phyloP scores from a whole-genome alignment of 192 early-diverging fungal genomes.

The Cladochytrium replicatum region DNA sequence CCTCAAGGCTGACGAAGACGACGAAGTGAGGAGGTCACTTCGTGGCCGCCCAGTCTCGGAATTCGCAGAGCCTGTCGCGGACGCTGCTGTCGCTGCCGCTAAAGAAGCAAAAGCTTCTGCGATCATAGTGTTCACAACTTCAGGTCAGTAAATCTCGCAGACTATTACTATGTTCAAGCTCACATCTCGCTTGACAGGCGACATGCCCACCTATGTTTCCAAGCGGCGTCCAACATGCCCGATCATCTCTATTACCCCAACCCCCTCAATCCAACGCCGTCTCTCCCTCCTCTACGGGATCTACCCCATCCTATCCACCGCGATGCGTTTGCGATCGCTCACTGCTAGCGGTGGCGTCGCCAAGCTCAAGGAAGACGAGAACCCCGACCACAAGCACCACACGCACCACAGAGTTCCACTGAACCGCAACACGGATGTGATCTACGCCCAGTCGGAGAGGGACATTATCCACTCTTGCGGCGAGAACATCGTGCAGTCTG shows the following conservation, averaged over 20 bases:
- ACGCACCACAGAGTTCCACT: slow-evolving; percentile 2
- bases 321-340: slow-evolving; percentile 22
- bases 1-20: slow-evolving; percentile 5
- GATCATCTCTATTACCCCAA: slow-evolving; percentile 39
- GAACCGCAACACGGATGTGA: slow-evolving; percentile 36
- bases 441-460: slow-evolving; percentile 33
- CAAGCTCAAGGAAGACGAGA: slow-evolving; percentile 1
- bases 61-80: slow-evolving; percentile 40
- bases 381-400: neutral
- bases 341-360: slow-evolving; percentile 1
- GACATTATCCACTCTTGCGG: slow-evolving; percentile 26
- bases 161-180: slow-evolving; percentile 14
- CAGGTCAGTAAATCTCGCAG: slow-evolving; percentile 20
- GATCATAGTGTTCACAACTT: slow-evolving; percentile 35
- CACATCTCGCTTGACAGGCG: neutral
- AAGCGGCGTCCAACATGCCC: slow-evolving; percentile 34
- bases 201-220: slow-evolving; percentile 18
- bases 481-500: no score
- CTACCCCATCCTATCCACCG: neutral
- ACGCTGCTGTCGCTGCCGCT: slow-evolving; percentile 41
- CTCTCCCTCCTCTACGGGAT: slow-evolving; percentile 30
- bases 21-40: no score
- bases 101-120: slow-evolving; percentile 32
- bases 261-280: slow-evolving; percentile 24
- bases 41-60: slow-evolving; percentile 9